Evolutionary conservation across 129 eudicot genomes (phyloP).

Genomic region (Tanacetum coccineum): DNA sequence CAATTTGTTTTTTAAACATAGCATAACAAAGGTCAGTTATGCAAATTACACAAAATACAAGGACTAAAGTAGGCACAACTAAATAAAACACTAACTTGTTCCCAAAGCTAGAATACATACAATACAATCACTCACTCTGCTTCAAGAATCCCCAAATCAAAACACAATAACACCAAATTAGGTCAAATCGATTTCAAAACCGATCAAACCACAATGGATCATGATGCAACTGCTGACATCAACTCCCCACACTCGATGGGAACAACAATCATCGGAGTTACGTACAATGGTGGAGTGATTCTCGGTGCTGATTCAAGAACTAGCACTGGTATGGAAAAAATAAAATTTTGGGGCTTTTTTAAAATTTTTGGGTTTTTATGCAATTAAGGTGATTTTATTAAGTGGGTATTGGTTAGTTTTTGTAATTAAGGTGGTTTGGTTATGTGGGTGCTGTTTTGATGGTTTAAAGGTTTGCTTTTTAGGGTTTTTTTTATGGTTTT

Average conservation of each 20-base stretch:
- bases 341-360: neutral
- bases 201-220: conserved; percentile 25
- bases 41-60: neutral
- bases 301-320: conserved; percentile 43
- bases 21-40: no score
- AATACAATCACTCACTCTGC: neutral
- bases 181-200: neutral
- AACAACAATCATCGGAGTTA: conserved; percentile 42
- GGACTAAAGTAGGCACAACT: conserved; percentile 4
- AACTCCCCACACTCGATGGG: conserved; percentile 46
- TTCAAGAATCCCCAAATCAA: conserved; percentile 1
- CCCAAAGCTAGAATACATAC: conserved; percentile 24
- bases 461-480: no score
- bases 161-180: neutral
- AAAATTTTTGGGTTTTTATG: neutral
- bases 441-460: no score
- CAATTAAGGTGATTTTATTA: no score
- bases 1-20: no score
- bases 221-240: conserved; percentile 30
- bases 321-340: conserved; percentile 31
- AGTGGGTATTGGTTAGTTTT: no score
- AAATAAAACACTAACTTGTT: conserved; percentile 26
- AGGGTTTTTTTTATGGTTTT: no score
- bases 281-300: conserved; percentile 40
- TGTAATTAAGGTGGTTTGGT: no score